phyloP scores from a whole-genome alignment of 2,329 filamentous ascomycete genomes.

The Aspergillus vadensis region DNA sequence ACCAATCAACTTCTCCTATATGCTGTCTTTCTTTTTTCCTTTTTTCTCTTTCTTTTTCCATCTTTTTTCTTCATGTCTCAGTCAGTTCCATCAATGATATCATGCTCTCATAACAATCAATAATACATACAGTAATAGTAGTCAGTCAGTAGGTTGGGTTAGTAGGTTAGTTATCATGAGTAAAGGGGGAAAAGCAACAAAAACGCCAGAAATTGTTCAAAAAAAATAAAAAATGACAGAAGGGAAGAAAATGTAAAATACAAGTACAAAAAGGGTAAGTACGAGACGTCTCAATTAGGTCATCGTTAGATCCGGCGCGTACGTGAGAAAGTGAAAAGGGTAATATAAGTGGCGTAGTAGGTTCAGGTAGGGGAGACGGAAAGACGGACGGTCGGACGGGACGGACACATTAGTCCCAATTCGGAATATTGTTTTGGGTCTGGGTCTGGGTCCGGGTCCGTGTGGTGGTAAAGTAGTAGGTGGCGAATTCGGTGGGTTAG shows the following conservation, averaged over 20 bases:
- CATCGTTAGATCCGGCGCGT: not conserved
- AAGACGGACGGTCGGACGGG: too few species aligned
- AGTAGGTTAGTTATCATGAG: not conserved
- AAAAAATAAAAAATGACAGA: not conserved
- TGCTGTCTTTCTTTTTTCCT: not conserved
- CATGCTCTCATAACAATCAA: slow-evolving; percentile 16
- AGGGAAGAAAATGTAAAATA: not conserved
- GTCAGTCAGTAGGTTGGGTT: not conserved
- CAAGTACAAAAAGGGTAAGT: not conserved
- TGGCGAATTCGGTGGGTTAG: too few species aligned
- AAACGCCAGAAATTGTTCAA: not conserved
- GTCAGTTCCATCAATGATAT: slow-evolving; percentile 7
- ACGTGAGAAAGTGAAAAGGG: not conserved
- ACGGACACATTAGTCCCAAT: not conserved
- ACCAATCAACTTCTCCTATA: not conserved
- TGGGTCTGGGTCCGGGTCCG: too few species aligned
- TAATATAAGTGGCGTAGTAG: not conserved
- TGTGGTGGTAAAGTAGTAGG: too few species aligned
- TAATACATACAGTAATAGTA: slow-evolving; percentile 10
- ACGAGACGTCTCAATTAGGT: not conserved
- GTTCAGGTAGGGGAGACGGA: not conserved
- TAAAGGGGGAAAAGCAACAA: not conserved
- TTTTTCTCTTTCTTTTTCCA: not conserved
- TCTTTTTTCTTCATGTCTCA: slow-evolving; percentile 4
- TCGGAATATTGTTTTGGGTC: not conserved